Conservation (phyloP, 139 green algal genomes). For the Bryopsis sp. region DNA sequence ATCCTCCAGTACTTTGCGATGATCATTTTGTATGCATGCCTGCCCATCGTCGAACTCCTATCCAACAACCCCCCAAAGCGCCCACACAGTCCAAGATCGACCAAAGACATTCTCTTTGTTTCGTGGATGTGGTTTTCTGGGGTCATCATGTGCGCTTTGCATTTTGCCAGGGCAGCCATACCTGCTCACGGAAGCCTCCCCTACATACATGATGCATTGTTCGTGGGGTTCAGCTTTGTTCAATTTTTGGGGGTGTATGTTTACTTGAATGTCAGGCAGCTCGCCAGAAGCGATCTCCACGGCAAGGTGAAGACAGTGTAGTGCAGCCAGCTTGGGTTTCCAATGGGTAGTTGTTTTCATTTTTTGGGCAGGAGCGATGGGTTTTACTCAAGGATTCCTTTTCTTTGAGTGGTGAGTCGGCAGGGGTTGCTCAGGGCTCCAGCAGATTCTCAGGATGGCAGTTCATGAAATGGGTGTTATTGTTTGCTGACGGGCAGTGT, state of each 20-base stretch:
- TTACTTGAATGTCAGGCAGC: slow-evolving; percentile 35
- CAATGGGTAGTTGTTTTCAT: no score
- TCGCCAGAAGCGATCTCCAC: no score
- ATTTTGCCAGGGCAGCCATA: slow-evolving; percentile 25
- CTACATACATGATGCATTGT: slow-evolving; percentile 48
- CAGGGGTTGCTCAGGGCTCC: no score
- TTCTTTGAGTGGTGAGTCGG: no score
- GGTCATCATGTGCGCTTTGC: slow-evolving; percentile 22
- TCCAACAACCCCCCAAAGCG: neutral
- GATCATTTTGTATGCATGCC: slow-evolving; percentile 26
- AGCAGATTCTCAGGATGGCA: no score
- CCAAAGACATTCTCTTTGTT: neutral
- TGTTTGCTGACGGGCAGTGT: no score
- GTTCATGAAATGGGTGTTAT: no score
- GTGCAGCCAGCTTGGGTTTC: no score
- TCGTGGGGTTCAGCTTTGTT: slow-evolving; percentile 40
- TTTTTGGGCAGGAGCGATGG: no score
- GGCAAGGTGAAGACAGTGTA: no score
- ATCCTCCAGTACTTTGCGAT: slow-evolving; percentile 48
- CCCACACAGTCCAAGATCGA: no score
- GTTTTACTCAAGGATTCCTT: no score
- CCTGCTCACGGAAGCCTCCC: slow-evolving; percentile 32
- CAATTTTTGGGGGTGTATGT: slow-evolving; percentile 25
- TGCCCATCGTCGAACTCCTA: neutral
- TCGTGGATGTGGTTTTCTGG: neutral